phyloP scores from a whole-genome alignment of 2,329 filamentous ascomycete species.

The Exophiala oligosperma region DNA sequence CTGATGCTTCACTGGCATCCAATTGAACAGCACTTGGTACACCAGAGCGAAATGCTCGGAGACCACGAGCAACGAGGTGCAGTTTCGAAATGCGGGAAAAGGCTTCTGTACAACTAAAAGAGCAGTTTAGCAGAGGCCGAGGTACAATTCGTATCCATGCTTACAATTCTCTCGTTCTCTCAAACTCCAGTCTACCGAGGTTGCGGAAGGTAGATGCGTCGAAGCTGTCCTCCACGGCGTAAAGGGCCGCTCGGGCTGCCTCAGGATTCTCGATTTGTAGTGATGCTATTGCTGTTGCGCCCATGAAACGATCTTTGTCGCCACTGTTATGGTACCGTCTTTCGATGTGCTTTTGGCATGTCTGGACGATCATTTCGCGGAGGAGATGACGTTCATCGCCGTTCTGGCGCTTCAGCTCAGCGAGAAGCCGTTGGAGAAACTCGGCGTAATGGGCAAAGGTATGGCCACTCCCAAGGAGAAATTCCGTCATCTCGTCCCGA shows the following conservation, averaged over 20 bases:
- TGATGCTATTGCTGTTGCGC: conserved; percentile 3
- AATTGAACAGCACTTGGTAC: background rate
- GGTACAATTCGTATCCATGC: background rate
- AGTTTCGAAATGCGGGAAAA: conserved; percentile 9
- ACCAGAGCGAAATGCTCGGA: conserved; percentile 5
- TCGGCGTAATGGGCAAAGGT: background rate
- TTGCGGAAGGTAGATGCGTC: background rate
- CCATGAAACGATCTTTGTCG: conserved; percentile 8
- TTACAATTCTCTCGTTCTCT: conserved; percentile 3
- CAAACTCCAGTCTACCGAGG: background rate
- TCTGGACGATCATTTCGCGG: conserved; percentile 8
- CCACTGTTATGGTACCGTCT: background rate
- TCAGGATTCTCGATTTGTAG: background rate
- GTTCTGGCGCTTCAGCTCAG: background rate
- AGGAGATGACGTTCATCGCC: conserved; percentile 4
- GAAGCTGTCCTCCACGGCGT: background rate
- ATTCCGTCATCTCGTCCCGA: background rate
- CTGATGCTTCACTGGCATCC: background rate
- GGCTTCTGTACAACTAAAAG: background rate
- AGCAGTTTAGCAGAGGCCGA: background rate
- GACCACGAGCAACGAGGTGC: conserved; percentile 6
- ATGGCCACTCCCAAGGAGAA: background rate
- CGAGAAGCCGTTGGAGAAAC: background rate
- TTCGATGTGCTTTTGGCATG: conserved; percentile 5
- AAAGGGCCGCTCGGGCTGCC: background rate